phyloP scores from a whole-genome alignment of 1,284 basidiomycete genomes.

The Ganoderma boninense region DNA sequence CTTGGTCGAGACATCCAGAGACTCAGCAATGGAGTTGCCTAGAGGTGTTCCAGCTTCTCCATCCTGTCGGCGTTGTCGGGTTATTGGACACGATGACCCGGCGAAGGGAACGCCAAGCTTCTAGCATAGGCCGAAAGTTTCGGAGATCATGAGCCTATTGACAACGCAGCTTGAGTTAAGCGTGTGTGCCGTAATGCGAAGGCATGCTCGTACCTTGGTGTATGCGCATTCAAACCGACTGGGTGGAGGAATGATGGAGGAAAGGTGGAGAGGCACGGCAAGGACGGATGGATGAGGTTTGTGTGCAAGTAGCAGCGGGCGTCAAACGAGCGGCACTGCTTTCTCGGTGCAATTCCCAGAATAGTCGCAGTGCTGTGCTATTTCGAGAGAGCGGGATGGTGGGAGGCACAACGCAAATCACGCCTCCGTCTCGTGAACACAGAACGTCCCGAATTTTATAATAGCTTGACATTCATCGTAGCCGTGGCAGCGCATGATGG shows the following conservation, averaged over 20 bases:
- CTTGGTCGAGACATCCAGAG: neutral
- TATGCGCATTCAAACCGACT: neutral
- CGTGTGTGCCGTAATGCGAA: neutral
- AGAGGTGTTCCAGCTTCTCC: neutral
- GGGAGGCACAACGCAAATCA: neutral
- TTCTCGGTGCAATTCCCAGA: neutral
- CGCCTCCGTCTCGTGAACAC: neutral
- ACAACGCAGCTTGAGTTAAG: neutral
- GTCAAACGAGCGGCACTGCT: neutral
- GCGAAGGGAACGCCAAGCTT: neutral
- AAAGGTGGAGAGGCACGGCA: neutral
- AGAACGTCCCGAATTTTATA: too few species aligned
- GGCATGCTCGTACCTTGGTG: neutral
- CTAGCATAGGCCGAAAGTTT: neutral
- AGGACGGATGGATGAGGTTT: neutral
- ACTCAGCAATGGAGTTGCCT: neutral
- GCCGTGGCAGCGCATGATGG: neutral
- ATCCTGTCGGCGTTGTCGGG: neutral
- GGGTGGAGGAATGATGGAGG: too few species aligned
- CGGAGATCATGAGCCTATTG: neutral
- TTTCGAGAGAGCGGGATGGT: neutral
- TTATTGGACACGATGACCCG: neutral
- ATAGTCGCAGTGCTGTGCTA: neutral
- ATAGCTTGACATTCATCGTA: neutral
- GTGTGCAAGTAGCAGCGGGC: neutral